Conservation (phyloP, 371 early-diverging fungal genomes). For the Funneliformis caledonium region DNA sequence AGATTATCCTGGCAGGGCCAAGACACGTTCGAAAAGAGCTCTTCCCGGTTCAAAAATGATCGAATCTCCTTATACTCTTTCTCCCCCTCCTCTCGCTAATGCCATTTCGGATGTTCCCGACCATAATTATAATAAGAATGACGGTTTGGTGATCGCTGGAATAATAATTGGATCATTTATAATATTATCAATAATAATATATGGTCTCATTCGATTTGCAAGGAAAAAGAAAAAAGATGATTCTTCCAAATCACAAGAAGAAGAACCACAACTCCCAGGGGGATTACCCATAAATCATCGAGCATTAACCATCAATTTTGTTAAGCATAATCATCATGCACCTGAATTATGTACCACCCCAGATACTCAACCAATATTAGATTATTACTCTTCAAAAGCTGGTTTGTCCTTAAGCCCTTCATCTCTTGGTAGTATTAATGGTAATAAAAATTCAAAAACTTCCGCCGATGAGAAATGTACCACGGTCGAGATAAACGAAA, state of each 20-base stretch:
- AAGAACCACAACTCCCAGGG: not conserved
- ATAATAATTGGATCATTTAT: not conserved
- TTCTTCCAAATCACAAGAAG: not conserved
- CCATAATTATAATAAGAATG: not conserved
- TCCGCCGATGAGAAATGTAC: not conserved
- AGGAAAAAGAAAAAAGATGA: not conserved
- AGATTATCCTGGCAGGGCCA: not conserved
- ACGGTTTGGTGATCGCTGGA: not conserved
- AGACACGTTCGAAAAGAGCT: not conserved
- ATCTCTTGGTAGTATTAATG: not conserved
- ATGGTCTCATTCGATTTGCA: not conserved
- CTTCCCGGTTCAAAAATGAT: not conserved
- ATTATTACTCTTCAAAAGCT: conserved; percentile 1
- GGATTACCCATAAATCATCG: not conserved
- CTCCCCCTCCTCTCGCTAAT: not conserved
- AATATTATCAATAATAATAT: not conserved
- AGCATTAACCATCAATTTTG: not conserved
- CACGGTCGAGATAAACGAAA: not conserved
- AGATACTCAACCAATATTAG: not conserved
- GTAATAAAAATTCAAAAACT: not conserved
- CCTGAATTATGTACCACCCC: not conserved
- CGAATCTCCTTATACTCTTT: not conserved
- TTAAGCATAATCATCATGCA: not conserved
- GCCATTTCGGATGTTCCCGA: not conserved
- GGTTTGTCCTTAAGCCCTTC: not conserved